These are phyloP conservation scores for Phaeosphaeriaceae sp. DNA, from an alignment of 2,329 filamentous ascomycete species.

Conservation along the genomic window DNA sequence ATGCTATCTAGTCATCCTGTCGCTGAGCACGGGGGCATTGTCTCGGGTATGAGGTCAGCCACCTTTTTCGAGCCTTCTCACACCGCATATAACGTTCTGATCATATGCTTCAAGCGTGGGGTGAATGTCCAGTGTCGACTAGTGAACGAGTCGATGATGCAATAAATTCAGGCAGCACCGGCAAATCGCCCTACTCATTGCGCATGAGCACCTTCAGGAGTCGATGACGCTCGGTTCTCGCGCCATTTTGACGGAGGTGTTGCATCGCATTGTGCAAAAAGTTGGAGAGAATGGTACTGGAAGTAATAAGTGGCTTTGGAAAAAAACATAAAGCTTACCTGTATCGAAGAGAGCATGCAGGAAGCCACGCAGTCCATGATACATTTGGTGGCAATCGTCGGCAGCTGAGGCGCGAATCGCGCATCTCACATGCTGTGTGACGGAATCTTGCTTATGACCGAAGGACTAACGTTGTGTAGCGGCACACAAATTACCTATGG, in stretches of 20 bases:
- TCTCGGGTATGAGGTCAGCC: conserved; percentile 1
- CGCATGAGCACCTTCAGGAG: not conserved
- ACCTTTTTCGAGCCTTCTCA: not conserved
- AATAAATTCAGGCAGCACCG: not conserved
- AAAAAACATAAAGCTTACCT: conserved; percentile 15
- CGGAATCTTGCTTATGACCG: conserved; percentile 16
- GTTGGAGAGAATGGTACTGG: not conserved
- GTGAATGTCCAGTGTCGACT: not conserved
- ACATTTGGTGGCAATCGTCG: conserved; percentile 9
- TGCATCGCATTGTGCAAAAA: not conserved
- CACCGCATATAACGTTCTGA: not conserved
- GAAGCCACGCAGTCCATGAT: conserved; percentile 17
- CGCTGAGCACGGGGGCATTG: not conserved
- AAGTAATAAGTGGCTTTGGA: conserved; percentile 12
- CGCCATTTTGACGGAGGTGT: too few relatives aligned
- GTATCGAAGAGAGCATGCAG: conserved; percentile 12
- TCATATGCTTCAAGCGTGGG: not conserved
- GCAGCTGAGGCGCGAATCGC: conserved; percentile 6
- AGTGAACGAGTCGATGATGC: not conserved
- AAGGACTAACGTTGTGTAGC: conserved; percentile 18
- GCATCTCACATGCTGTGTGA: conserved; percentile 15
- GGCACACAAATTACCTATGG: conserved; percentile 11
- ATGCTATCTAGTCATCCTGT: not conserved
- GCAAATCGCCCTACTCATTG: not conserved
- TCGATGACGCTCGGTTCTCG: too few relatives aligned